Base-by-base conservation (phyloP, 2,329 filamentous ascomycete species). In the Paraphaeosphaeria sporulosa region DNA sequence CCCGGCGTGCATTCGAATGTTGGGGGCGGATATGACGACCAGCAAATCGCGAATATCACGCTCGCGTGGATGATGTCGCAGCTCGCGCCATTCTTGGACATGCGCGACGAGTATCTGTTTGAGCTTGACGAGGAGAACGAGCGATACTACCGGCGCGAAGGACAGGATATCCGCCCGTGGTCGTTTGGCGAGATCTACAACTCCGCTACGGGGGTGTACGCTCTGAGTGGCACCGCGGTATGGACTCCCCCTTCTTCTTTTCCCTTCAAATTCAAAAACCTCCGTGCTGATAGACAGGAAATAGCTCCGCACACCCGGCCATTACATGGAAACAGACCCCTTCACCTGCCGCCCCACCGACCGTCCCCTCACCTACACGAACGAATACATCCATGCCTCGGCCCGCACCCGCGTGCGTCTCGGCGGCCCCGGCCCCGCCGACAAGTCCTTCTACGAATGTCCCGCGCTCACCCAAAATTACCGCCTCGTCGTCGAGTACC, bases 21-120 rank as follows among this genome's bases (percentile, higher is more conserved):
- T 2, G 84, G 84, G 3, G 84, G 84, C 27, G 81, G 82, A 0
- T 81, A 79, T 44, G 75, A 76, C 55, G 75, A 76, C 42, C 69
- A 73, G 62, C 79, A 84, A 34, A 76, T 84, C 36, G 79, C 82
- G 12, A 82, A 85, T 43, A 84, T 86, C 30, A 80, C 81, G 5
- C 71, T 86, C 1, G 84, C 84, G 4, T 87, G 84, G 84, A 86
- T 87, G 84, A 84, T 86, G 67, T 79, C 80, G 53, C 83, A 86
- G 58, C 71, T 85, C 47, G 75, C 80, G 55, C 78, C 78, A 1
- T 82, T 83, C 47, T 67, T 83, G 59, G 82, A 83, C 60, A 79
- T 84, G 67, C 75, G 82, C 55, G 72, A 77, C 4, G 79, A 82
- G 48, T 84, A 82, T 62, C 61, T 84, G 17, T 76, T 82, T 25